phyloP scores from a whole-genome alignment of 306 rosid species.

The Cercis canadensis region DNA sequence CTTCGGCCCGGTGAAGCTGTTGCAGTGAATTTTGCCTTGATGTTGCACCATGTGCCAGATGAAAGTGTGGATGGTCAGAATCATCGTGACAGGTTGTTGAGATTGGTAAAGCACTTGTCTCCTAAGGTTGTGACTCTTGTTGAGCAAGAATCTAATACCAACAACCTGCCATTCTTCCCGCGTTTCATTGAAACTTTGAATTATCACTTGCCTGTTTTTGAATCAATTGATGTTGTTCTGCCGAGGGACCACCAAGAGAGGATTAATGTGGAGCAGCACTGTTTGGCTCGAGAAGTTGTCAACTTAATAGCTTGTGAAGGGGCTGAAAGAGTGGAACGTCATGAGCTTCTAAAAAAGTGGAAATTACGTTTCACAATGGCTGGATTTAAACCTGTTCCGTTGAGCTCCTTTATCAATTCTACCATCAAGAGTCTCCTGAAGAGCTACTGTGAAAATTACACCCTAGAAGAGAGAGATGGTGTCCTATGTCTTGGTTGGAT shows the following conservation, averaged over 20 bases:
- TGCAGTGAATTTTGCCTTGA: constrained; percentile 80
- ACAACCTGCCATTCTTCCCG: constrained; percentile 64
- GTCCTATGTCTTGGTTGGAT: constrained; percentile 82
- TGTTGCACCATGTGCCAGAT: constrained; percentile 88
- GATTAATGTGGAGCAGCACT: constrained; percentile 85
- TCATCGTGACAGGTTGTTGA: constrained; percentile 69
- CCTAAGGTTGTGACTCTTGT: constrained; percentile 92
- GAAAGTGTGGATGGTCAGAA: constrained; percentile 64
- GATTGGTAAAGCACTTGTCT: constrained; percentile 66
- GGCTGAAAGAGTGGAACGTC: constrained; percentile 86
- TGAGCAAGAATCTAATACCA: constrained; percentile 79
- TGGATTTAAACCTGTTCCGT: constrained; percentile 75
- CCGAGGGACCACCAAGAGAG: constrained; percentile 77
- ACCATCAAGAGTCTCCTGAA: constrained; percentile 71
- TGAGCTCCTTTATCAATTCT: constrained; percentile 63
- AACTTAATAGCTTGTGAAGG: constrained; percentile 95
- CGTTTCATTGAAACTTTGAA: constrained; percentile 77
- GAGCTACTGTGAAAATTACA: constrained; percentile 70
- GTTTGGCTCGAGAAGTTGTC: constrained; percentile 85
- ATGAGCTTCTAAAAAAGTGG: constrained; percentile 77
- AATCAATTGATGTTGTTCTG: constrained; percentile 70
- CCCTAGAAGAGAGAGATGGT: constrained; percentile 81
- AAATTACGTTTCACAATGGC: constrained; percentile 74
- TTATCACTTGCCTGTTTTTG: constrained; percentile 68
- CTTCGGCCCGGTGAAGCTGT: constrained; percentile 68